Base-by-base conservation (phyloP, 352 stramenopile species). In the Globisporangium sylvaticum region DNA sequence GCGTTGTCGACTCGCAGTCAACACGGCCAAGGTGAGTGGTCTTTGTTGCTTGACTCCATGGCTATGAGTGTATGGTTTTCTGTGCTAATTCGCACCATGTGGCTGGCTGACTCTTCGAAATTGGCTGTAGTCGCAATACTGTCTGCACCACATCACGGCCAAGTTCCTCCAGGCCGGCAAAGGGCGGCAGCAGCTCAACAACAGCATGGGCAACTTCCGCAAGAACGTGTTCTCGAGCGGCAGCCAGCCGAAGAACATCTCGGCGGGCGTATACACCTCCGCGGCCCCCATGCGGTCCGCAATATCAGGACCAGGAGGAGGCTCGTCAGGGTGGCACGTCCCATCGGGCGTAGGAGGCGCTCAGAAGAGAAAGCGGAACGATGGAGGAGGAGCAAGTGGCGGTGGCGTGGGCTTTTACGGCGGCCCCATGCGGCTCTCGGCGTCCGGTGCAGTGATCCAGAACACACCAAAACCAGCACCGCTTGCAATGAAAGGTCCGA, bases 141-240 rank as follows among this genome's bases (percentile, higher is more conserved):
- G 87, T 54, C 70, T 92, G 64, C 83, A 92, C 56, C 87, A 95
- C 59, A 90, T 95, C 55, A 75, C 84, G 1, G 72, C 76, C 48
- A 84, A 81, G 54, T 93, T 95, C 58, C 84, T 90, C 56, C 69
- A 88, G 14, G 87, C 84, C 8, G 85, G 87, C 32, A 84, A 80
- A 66, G 76, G 79, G 1, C 82, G 87, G 2, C 84, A 91, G 66
- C 84, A 91, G 60, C 83, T 95, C 9, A 95, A 93, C 54, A 91
- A 87, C 62, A 80, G 75, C 25, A 73, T 87, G 29, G 80, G 78
- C 20, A 89, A 68, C 32, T 81, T 90, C 57, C 81, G 86, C 22
- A 91, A 90, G 64, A 70, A 78, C 15, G 59, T 93, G 7, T 92
- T 94, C 62, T 71, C 75, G 27, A 71, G 66, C 2, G 70, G 80